Base-by-base conservation (phyloP, 306 rosid genomes). In the Ormosia emarginata region DNA sequence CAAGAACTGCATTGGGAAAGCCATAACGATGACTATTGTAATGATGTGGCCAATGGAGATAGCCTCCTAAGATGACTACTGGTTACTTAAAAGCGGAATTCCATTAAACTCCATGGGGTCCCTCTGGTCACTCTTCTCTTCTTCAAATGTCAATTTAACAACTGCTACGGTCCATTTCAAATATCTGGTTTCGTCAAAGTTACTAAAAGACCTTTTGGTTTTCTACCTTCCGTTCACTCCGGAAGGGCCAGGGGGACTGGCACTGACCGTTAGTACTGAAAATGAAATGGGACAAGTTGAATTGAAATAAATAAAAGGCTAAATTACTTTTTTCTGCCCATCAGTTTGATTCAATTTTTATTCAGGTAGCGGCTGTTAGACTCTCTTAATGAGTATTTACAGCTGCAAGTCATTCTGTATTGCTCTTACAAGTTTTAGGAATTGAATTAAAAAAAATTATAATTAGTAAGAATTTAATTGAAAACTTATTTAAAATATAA, bases 91-190 rank as follows among this genome's bases (percentile, higher is more conserved):
- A 87, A 85, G 71, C 46, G 55, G 55, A 65, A 67, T 47, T 64
- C 8, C 74, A 57, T 84, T 85, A 17, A 82, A 83, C 57, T 67
- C 71, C 36, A 50, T 81, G 79, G 87, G 93, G 87, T 67, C 88
- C 79, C 55, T 43, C 6, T 10, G 78, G 78, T 83, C 87, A 30
- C 87, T 79, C 33, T 75, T 49, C 52, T 81, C 63, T 39, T 74
- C 56, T 17, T 69, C 47, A 64, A 64, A 39, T 57, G 64, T 67
- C 77, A 67, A 69, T 70, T 77, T 62, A 67, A 34, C 82, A 40
- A 67, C 47, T 59, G 59, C 82, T 65, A 74, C 44, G 61, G 69
- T 82, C 81, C 69, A 72, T 75, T 64, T 69, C 40, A 69, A 30
- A 17, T 83, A 83, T 81, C 68, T 64, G 55, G 40, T 57, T 77